phyloP scores from a whole-genome alignment of 1,284 basidiomycete species.

The Fomitopsis palustris region DNA sequence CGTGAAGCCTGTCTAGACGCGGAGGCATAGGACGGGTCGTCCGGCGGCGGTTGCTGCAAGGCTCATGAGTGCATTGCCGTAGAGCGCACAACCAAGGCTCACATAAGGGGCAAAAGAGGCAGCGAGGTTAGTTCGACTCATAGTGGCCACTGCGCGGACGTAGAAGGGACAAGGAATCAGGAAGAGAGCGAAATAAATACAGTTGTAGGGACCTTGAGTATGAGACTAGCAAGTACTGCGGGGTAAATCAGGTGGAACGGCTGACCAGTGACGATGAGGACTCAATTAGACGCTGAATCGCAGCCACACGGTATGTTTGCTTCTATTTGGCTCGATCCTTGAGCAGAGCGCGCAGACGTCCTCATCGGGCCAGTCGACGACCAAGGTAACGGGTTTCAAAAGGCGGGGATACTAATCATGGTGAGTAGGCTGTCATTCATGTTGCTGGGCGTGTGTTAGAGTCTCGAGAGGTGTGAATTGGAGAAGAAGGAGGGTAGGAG shows the following conservation, averaged over 20 bases:
- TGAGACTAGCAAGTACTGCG: background rate
- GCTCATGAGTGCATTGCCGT: background rate
- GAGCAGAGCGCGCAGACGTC: slow-evolving; percentile 14
- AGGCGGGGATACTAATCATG: slow-evolving; percentile 29
- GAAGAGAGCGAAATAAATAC: background rate
- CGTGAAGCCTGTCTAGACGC: slow-evolving; percentile 28
- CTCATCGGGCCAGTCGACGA: slow-evolving; percentile 24
- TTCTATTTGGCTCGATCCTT: slow-evolving; percentile 9
- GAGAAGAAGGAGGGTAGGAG: slow-evolving; percentile 14
- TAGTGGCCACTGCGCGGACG: slow-evolving; percentile 7
- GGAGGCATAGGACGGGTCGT: slow-evolving; percentile 41
- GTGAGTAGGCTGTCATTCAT: slow-evolving; percentile 24
- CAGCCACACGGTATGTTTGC: slow-evolving; percentile 11
- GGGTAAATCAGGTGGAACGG: background rate
- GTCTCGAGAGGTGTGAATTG: slow-evolving; percentile 11
- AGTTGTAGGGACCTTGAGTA: slow-evolving; percentile 10
- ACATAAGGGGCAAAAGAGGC: slow-evolving; percentile 54
- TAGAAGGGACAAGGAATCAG: background rate
- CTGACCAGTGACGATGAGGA: background rate
- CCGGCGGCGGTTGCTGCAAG: slow-evolving; percentile 56
- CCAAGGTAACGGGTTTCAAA: slow-evolving; percentile 28
- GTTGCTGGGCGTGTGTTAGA: slow-evolving; percentile 16
- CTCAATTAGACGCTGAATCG: background rate
- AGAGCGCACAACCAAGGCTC: slow-evolving; percentile 18
- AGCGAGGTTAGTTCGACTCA: slow-evolving; percentile 31